These are phyloP conservation scores for Camillea tinctor DNA, from an alignment of 2,329 filamentous ascomycete genomes.

Conservation along the genomic window DNA sequence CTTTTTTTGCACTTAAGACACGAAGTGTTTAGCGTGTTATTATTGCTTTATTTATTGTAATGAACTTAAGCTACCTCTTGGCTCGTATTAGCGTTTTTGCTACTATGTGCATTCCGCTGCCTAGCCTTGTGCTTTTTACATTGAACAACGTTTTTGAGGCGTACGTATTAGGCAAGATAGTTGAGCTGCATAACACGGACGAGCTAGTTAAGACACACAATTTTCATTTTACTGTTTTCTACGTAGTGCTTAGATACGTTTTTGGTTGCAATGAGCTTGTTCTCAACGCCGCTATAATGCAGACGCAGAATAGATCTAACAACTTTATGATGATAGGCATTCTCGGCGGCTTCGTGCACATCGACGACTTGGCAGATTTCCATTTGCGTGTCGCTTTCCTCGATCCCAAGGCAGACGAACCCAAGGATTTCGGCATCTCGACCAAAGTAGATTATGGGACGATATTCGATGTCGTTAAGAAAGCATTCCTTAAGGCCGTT, in stretches of 20 bases:
- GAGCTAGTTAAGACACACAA: constrained; percentile 19
- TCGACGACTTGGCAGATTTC: constrained; percentile 25
- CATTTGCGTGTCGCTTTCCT: constrained; percentile 22
- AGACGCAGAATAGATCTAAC: constrained; percentile 28
- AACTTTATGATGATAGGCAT: constrained; percentile 24
- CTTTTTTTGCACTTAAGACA: constrained; percentile 20
- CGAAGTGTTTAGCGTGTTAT: constrained; percentile 23
- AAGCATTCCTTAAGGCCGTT: constrained; percentile 24
- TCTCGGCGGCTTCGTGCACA: constrained; percentile 16
- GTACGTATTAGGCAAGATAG: constrained; percentile 22
- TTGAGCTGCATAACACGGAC: constrained; percentile 23
- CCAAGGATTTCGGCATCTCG: constrained; percentile 19
- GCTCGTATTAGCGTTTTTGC: constrained; percentile 14
- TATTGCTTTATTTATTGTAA: constrained; percentile 27
- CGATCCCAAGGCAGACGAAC: constrained; percentile 5
- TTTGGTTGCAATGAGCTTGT: constrained; percentile 30
- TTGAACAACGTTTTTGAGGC: constrained; percentile 18
- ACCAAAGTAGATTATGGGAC: constrained; percentile 19
- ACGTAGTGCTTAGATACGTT: constrained; percentile 28
- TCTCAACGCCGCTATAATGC: constrained; percentile 23
- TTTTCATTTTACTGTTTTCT: constrained; percentile 26
- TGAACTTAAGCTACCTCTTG: constrained; percentile 15
- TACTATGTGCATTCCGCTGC: constrained; percentile 19
- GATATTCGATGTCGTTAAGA: constrained; percentile 22
- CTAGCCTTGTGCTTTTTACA: constrained; percentile 12